Evolutionary conservation across 106 monocot genomes (phyloP).

Genomic region (Dendrobium huoshanense): DNA sequence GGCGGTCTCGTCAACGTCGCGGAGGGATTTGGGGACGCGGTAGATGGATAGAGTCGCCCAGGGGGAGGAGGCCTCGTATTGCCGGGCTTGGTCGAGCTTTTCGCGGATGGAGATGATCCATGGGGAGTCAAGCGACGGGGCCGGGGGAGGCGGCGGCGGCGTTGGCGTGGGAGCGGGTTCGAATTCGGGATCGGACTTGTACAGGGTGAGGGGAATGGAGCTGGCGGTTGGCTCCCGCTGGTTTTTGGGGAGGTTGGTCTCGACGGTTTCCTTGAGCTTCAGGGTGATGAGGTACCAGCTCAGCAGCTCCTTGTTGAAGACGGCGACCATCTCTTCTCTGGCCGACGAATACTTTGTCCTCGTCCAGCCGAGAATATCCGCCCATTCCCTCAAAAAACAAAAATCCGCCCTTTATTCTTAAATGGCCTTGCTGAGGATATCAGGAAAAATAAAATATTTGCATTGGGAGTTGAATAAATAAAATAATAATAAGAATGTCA

Average conservation of each 20-base stretch:
- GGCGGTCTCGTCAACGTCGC: neutral
- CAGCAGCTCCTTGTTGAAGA: slow-evolving; percentile 72
- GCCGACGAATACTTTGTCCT: neutral
- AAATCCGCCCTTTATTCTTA: no score
- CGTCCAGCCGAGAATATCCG: no score
- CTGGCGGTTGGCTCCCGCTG: slow-evolving; percentile 10
- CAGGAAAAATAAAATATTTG: no score
- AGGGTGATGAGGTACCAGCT: slow-evolving; percentile 88
- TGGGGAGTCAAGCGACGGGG: slow-evolving; percentile 11
- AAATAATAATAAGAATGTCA: no score
- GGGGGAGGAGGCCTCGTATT: slow-evolving; percentile 17
- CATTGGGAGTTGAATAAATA: no score
- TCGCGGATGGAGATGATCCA: slow-evolving; percentile 52
- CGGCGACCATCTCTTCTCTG: slow-evolving; percentile 53
- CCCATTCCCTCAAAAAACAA: no score
- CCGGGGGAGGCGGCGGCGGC: neutral
- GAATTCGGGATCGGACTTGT: neutral
- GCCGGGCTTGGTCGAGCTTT: slow-evolving; percentile 38
- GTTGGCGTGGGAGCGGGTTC: slow-evolving; percentile 7
- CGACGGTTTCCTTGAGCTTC: slow-evolving; percentile 62
- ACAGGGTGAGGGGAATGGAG: neutral
- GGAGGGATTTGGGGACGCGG: no score
- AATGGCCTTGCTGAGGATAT: no score
- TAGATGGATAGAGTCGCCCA: no score
- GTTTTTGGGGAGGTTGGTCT: slow-evolving; percentile 28